These are phyloP conservation scores for Cairneyella variabilis DNA, from an alignment of 495 filamentous ascomycete genomes.

Conservation along the genomic window DNA sequence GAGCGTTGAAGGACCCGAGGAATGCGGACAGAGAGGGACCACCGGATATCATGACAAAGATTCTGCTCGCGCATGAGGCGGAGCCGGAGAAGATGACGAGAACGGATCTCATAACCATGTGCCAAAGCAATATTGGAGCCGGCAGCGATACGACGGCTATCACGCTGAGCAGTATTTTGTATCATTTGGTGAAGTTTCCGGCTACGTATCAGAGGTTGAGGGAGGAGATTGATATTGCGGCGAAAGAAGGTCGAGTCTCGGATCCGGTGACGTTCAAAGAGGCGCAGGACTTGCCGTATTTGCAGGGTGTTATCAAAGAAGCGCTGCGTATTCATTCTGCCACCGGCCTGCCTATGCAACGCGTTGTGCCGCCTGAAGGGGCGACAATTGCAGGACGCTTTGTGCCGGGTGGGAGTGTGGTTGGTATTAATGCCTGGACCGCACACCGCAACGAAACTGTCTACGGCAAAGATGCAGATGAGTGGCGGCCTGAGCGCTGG, in stretches of 20 bases:
- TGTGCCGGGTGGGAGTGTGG: conserved; percentile 48
- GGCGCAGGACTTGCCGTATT: conserved; percentile 52
- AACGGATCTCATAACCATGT: conserved; percentile 46
- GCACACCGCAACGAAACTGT: conserved; percentile 42
- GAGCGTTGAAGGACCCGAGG: conserved; percentile 12
- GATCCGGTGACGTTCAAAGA: conserved; percentile 42
- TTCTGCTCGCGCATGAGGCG: conserved; percentile 39
- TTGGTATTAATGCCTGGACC: conserved; percentile 54
- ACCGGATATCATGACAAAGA: conserved; percentile 41
- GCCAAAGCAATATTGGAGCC: conserved; percentile 47
- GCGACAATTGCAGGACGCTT: conserved; percentile 44
- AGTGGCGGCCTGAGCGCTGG: conserved; percentile 49
- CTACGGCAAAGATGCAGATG: conserved; percentile 40
- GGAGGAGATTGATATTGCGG: conserved; percentile 40
- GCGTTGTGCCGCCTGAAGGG: conserved; percentile 52
- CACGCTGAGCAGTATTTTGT: conserved; percentile 45
- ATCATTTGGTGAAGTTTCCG: conserved; percentile 43
- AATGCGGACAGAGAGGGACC: conserved; percentile 20
- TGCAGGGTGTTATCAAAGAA: conserved; percentile 64
- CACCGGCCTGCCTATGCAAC: conserved; percentile 48
- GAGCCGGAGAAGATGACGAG: conserved; percentile 47
- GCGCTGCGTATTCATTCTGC: conserved; percentile 56
- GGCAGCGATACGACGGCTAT: conserved; percentile 56
- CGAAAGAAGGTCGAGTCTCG: conserved; percentile 19
- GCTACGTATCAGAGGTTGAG: conserved; percentile 35